phyloP scores from a whole-genome alignment of 192 early-diverging fungal genomes.

The Chytriomyces sp. region DNA sequence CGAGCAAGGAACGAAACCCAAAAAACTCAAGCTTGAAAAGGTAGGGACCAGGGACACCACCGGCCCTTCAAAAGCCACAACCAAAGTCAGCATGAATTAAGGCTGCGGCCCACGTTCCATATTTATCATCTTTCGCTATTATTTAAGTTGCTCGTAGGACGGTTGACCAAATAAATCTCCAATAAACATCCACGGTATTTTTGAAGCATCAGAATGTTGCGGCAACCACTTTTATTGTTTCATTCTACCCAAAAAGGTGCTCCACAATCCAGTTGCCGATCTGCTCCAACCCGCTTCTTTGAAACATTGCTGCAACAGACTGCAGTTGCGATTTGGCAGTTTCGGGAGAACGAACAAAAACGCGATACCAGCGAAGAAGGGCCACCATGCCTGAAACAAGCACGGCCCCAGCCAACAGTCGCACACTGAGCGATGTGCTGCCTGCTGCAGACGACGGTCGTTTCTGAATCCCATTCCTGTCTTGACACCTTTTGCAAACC shows the following conservation, averaged over 20 bases:
- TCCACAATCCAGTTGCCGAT: background rate
- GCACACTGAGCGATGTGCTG: background rate
- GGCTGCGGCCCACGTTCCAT: background rate
- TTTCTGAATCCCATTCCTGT: background rate
- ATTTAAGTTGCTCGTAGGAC: background rate
- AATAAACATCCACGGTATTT: background rate
- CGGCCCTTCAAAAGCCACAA: background rate
- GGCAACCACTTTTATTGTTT: background rate
- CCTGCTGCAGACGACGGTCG: background rate
- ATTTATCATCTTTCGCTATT: background rate
- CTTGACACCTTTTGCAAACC: background rate
- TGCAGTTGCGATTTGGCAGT: background rate
- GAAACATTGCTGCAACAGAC: background rate
- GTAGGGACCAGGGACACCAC: no score
- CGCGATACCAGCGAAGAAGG: constrained; percentile 1
- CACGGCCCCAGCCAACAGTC: background rate
- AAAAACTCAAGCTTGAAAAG: background rate
- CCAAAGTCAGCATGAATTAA: background rate
- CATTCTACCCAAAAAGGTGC: background rate
- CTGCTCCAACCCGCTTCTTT: background rate
- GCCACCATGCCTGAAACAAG: background rate
- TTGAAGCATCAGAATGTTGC: background rate
- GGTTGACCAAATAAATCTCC: background rate
- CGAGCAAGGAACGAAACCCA: background rate
- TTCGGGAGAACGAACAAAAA: background rate